Evolutionary conservation across 2,329 filamentous ascomycete species (phyloP), one percentile per base, ranked within the genome.

Genomic region (Ascochyta lentis): DNA sequence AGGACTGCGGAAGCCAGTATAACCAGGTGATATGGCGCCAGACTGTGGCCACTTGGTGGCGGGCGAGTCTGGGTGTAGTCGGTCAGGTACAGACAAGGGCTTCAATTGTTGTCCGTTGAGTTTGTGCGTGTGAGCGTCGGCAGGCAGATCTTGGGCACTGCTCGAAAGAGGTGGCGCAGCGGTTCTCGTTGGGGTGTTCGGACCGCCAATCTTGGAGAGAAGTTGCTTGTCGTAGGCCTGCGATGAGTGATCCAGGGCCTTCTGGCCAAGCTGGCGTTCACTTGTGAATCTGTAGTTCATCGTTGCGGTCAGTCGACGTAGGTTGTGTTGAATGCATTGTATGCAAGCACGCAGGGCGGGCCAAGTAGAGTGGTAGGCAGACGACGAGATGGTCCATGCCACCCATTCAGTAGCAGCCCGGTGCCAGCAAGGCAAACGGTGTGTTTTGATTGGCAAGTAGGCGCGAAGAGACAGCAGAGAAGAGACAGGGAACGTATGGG

Each of bases 141-240:
- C 64, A 10, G 74, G 66, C 29, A 64, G 38, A 26, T 77, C 74
- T 57, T 77, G 73, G 13, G 68, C 61, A 56, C 66, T 72, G 24
- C 62, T 63, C 31, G 73, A 73, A 26, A 73, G 69, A 7, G 67
- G 63, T 29, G 72, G 65, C 26, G 66, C 70, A 15, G 67, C 63
- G 6, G 68, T 77, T 45, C 82, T 77, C 16, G 83, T 81, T 24
- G 82, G 81, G 7, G 84, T 85, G 53, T 82, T 82, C 6, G 83
- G 81, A 42, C 85, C 85, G 29, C 84, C 84, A 55, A 87, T 87
- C 62, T 85, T 86, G 44, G 84, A 85, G 24, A 88, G 73, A 12
- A 87, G 74, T 58, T 85, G 83, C 69, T 86, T 83, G 66, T 88
- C 85, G 71, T 87, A 88, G 29, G 81, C 83, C 65, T 86, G 83